phyloP scores from a whole-genome alignment of 2,329 filamentous ascomycete species.

The Xylariales sp. region DNA sequence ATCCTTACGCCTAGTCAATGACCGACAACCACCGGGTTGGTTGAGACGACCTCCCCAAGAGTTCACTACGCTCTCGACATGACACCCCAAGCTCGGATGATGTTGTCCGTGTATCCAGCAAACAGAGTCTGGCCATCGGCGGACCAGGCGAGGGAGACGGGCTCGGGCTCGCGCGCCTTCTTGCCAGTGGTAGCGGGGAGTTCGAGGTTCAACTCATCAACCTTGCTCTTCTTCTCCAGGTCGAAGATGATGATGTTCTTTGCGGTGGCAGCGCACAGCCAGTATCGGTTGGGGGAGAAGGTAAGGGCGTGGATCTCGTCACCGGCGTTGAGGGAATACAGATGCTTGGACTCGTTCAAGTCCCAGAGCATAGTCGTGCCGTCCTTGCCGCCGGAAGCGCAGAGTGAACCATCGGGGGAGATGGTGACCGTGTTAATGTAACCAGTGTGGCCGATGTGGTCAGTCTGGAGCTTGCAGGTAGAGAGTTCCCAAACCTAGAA shows the following conservation, averaged over 20 bases:
- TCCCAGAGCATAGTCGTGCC: slow-evolving; percentile 99
- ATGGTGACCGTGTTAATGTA: slow-evolving; percentile 99
- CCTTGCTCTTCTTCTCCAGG: slow-evolving; percentile 99
- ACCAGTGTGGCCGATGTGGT: slow-evolving; percentile 99
- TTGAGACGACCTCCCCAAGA: not conserved
- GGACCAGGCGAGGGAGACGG: slow-evolving; percentile 93
- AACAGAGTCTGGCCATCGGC: slow-evolving; percentile 99
- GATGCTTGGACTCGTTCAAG: slow-evolving; percentile 99
- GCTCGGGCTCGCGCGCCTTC: slow-evolving; percentile 99
- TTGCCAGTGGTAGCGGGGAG: slow-evolving; percentile 93
- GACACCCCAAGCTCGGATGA: slow-evolving; percentile 96
- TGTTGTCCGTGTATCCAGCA: slow-evolving; percentile 99
- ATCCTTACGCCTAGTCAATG: slow-evolving; percentile 13
- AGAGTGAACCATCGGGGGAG: slow-evolving; percentile 97
- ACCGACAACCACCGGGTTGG: slow-evolving; percentile 4
- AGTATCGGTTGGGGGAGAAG: slow-evolving; percentile 99
- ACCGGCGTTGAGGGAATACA: slow-evolving; percentile 98
- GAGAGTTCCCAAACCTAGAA: slow-evolving; percentile 96
- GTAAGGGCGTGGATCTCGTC: slow-evolving; percentile 99
- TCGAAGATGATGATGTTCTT: slow-evolving; percentile 99
- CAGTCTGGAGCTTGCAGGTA: slow-evolving; percentile 98
- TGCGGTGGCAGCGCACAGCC: slow-evolving; percentile 97
- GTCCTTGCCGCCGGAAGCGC: slow-evolving; percentile 98
- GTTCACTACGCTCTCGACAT: slow-evolving; percentile 77
- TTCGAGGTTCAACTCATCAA: slow-evolving; percentile 99